phyloP scores from a whole-genome alignment of 768 basidiomycete genomes.

The Mycena filopes region DNA sequence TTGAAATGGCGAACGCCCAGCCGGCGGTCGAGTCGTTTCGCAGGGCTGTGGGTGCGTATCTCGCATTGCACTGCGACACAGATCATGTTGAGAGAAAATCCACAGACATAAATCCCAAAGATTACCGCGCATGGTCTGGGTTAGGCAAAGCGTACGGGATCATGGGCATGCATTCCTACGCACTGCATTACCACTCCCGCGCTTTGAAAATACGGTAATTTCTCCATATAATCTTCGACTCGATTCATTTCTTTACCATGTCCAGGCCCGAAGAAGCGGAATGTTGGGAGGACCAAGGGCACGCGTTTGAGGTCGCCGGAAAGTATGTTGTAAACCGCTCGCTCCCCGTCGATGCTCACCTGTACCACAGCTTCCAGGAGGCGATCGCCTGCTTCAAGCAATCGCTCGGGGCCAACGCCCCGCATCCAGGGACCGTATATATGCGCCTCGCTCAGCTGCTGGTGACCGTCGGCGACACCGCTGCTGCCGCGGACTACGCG shows the following conservation, averaged over 20 bases:
- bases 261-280: slow-evolving; percentile 78
- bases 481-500: slow-evolving; percentile 63
- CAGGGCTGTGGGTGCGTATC: slow-evolving; percentile 71
- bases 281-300: slow-evolving; percentile 79
- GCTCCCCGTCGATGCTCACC: not conserved
- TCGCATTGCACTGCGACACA: not conserved
- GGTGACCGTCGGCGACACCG: slow-evolving; percentile 55
- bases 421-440: slow-evolving; percentile 58
- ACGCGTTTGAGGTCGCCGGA: slow-evolving; percentile 74
- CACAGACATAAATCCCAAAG: slow-evolving; percentile 79
- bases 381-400: slow-evolving; percentile 28
- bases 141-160: slow-evolving; percentile 85
- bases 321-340: slow-evolving; percentile 49
- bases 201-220: slow-evolving; percentile 66
- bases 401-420: slow-evolving; percentile 43
- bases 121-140: slow-evolving; percentile 87
- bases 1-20: slow-evolving; percentile 85
- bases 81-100: not conserved
- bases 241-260: not conserved
- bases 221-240: slow-evolving; percentile 30
- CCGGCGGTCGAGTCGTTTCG: slow-evolving; percentile 87
- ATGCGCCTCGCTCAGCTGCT: slow-evolving; percentile 63
- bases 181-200: slow-evolving; percentile 64
- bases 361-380: slow-evolving; percentile 13
- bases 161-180: slow-evolving; percentile 81